Evolutionary conservation across 441 rosid species (phyloP).

Genomic region (Populus tomentosa): DNA sequence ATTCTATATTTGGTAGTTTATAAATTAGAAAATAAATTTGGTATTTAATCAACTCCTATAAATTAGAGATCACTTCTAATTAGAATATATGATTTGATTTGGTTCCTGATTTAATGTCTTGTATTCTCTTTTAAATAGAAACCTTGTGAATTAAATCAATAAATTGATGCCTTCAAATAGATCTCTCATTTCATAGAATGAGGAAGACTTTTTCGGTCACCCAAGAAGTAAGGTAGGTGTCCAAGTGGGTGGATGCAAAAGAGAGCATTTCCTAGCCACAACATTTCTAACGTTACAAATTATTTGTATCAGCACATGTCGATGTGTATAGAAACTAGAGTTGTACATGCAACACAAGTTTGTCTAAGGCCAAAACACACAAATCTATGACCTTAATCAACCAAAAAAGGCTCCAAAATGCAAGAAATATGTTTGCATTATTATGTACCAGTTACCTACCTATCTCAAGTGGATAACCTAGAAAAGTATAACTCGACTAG

Average conservation of each 20-base stretch:
- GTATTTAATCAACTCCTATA: too few relatives aligned
- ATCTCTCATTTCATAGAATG: neutral
- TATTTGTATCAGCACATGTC: neutral
- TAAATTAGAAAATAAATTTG: too few relatives aligned
- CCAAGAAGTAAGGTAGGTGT: too few relatives aligned
- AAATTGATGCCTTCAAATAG: neutral
- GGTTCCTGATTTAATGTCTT: too few relatives aligned
- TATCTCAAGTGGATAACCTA: neutral
- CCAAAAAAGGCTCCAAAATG: neutral
- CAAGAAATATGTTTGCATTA: neutral
- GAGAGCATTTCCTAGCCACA: neutral
- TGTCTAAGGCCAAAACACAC: neutral
- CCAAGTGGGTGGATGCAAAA: neutral
- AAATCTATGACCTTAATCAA: neutral
- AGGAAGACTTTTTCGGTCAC: too few relatives aligned
- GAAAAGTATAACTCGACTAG: neutral
- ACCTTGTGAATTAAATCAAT: neutral
- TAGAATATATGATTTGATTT: too few relatives aligned
- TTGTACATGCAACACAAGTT: neutral
- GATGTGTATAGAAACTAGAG: neutral
- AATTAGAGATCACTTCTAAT: too few relatives aligned
- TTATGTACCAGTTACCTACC: neutral
- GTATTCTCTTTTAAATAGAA: too few relatives aligned
- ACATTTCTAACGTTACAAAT: neutral
- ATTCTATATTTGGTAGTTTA: too few relatives aligned